These are phyloP conservation scores for Nephelium lappaceum DNA, from an alignment of 345 rosid genomes.

Conservation along the genomic window DNA sequence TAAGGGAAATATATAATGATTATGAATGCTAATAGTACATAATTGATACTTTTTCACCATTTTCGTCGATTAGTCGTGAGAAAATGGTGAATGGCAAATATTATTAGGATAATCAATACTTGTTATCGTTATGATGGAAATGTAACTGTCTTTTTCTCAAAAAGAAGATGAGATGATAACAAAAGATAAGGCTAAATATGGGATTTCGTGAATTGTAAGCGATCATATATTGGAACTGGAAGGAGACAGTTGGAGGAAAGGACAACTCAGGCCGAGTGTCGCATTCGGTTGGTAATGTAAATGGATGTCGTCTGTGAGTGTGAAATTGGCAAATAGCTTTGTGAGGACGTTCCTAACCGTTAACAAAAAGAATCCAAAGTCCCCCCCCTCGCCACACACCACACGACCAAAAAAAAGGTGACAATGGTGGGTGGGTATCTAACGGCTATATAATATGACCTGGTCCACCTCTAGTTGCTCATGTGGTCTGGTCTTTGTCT, in stretches of 20 bases:
- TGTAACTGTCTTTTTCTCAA: background rate
- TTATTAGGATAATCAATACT: background rate
- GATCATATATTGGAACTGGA: slow-evolving; percentile 14
- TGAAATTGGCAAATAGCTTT: slow-evolving; percentile 27
- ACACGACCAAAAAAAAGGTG: background rate
- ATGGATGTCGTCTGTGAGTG: slow-evolving; percentile 19
- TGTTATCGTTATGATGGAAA: background rate
- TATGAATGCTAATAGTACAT: too few species aligned
- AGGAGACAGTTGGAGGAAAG: slow-evolving; percentile 26
- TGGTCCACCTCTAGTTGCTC: background rate
- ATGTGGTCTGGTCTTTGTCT: slow-evolving; percentile 8
- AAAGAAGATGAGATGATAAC: background rate
- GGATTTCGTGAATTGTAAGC: background rate
- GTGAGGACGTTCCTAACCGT: slow-evolving; percentile 60
- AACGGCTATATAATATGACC: slow-evolving; percentile 35
- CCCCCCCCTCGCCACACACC: slow-evolving; percentile 15
- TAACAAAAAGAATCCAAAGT: slow-evolving; percentile 57
- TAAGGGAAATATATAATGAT: too few species aligned
- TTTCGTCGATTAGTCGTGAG: background rate
- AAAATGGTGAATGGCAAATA: background rate
- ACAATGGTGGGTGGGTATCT: slow-evolving; percentile 18
- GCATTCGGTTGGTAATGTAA: slow-evolving; percentile 43
- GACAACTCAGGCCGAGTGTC: slow-evolving; percentile 48
- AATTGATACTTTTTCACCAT: background rate
- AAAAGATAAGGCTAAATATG: slow-evolving; percentile 3